Percentiles rank a stretch among this genome's conserved stretches.
phyloP scores from a whole-genome alignment of 176 grass and related monocot genomes.

The Sorghum bicolor region DNA sequence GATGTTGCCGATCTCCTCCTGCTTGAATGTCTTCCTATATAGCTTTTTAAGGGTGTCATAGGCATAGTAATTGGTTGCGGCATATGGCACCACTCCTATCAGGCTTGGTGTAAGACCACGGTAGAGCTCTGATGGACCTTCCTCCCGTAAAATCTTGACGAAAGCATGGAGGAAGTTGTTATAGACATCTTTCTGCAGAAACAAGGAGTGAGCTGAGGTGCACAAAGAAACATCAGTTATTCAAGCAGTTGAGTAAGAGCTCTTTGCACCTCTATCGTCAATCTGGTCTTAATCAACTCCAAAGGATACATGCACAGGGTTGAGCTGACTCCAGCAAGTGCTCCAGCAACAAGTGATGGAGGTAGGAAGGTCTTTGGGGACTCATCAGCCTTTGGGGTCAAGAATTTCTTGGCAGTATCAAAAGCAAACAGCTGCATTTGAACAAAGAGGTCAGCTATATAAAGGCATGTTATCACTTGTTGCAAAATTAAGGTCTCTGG shows the following conservation, averaged over 20 bases:
- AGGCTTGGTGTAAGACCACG: slow-evolving; percentile 84
- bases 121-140: slow-evolving; percentile 87
- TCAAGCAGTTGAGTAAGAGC: not conserved
- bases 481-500: not conserved
- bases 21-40: slow-evolving; percentile 85
- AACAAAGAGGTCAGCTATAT: not conserved
- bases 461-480: not conserved
- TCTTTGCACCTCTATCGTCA: slow-evolving; percentile 81
- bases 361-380: slow-evolving; percentile 59
- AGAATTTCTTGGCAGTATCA: slow-evolving; percentile 95
- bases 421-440: slow-evolving; percentile 85
- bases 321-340: slow-evolving; percentile 95
- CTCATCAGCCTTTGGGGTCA: slow-evolving; percentile 69
- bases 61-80: slow-evolving; percentile 81
- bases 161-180: slow-evolving; percentile 87
- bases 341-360: slow-evolving; percentile 77
- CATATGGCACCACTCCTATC: slow-evolving; percentile 93
- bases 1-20: slow-evolving; percentile 84
- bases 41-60: slow-evolving; percentile 93
- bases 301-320: slow-evolving; percentile 95
- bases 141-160: slow-evolving; percentile 83
- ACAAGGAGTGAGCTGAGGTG: slow-evolving; percentile 22
- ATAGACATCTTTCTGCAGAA: slow-evolving; percentile 83
- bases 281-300: slow-evolving; percentile 90
- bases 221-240: not conserved